A percentile compares a stretch with the other conserved stretches of the same genome.
Conservation (phyloP, 2,329 filamentous ascomycete species). For the Cladorrhinum sp. region DNA sequence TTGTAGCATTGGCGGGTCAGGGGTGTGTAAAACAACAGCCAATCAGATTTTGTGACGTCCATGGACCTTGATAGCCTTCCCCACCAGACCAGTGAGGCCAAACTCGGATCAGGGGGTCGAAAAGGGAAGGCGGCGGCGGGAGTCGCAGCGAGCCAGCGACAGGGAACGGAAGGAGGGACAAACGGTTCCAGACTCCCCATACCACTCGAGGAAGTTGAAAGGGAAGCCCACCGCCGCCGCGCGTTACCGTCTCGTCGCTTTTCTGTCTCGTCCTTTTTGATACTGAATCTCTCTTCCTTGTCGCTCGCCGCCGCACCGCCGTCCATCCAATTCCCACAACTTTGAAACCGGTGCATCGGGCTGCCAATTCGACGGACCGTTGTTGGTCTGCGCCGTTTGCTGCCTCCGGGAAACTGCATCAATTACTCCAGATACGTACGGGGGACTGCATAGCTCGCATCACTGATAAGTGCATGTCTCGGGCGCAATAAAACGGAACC, state of each 20-base stretch:
- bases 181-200: background rate
- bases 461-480: conserved; percentile 7
- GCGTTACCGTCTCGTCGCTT: background rate
- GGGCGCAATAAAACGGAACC: conserved; percentile 2
- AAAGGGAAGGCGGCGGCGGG: conserved; percentile 5
- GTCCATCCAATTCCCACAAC: background rate
- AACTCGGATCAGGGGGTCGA: conserved; percentile 5
- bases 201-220: background rate
- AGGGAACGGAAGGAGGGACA: conserved; percentile 9
- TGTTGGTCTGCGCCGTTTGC: conserved; percentile 6
- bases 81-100: conserved; percentile 5
- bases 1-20: conserved; percentile 5
- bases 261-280: background rate
- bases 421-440: background rate
- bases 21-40: conserved; percentile 4
- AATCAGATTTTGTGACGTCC: conserved; percentile 13
- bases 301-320: background rate
- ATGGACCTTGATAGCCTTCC: conserved; percentile 5
- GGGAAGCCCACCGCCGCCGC: background rate
- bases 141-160: conserved; percentile 1
- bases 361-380: background rate
- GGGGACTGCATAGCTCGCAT: background rate
- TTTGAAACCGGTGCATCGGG: background rate
- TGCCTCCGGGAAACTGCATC: conserved; percentile 1
- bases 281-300: background rate